Evolutionary conservation across 1,284 basidiomycete genomes (phyloP), one percentile per base, ranked within the genome.

Genomic region (Xerocomus minutiporus): DNA sequence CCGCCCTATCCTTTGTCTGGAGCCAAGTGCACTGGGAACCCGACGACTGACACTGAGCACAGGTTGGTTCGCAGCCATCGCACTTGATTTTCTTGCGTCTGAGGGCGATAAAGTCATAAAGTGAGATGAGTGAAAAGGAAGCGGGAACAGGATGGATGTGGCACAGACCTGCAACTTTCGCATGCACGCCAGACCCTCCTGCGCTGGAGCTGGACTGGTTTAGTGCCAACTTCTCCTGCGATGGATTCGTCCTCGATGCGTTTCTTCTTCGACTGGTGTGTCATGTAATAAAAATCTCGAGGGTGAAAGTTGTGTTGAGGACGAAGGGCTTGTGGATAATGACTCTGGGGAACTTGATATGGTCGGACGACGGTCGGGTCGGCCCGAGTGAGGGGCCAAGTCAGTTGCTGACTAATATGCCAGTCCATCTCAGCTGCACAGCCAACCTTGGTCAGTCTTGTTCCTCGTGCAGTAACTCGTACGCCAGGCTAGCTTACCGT

Each of bases 21-120:
- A 91, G 73, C 88, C 88, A 91, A 40, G 86, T 88, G 65, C 88
- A 91, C 59, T 83, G 80, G 5, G 86, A 84, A 49, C 81, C 82
- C 11, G 86, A 86, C 36, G 81, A 73, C 13, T 79, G 67, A 64
- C 88, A 91, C 61, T 91, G 89, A 0, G 86, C 84, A 61, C 88
- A 91, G n/a, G 84, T 86, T 12, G 88, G 88, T 65, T 91, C 88
- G 61, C 75, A 80, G 57, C 88, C 89, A 73, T 91, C 89, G 70
- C 89, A 91, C 68, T 91, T 91, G 67, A 91, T 91, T 79, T 91
- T 91, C 80, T 91, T 91, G 57, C 88, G 82, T 57, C 88, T 91
- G 66, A 40, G 15, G 44, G 48, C 31, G 55, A 64, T 50, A n/a
- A 28, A 5, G 56, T 65, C 47, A 66, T 64, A 11, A 31, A 48